A percentile compares a stretch with the other conserved stretches of the same genome.
These are phyloP conservation scores for Carex scoparia DNA, from an alignment of 176 grass and related monocot species.

Conservation along the genomic window DNA sequence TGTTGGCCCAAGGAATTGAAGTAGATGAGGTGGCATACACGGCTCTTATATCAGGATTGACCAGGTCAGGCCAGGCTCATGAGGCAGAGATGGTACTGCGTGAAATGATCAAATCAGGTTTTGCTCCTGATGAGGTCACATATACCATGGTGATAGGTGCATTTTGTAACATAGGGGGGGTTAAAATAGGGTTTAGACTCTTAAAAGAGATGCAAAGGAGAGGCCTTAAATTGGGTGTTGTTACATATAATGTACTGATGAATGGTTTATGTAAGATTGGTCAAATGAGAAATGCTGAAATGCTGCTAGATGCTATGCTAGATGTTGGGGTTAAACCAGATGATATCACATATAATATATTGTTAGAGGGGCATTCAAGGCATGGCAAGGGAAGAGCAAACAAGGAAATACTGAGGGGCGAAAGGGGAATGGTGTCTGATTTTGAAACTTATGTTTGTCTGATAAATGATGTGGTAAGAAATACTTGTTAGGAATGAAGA, in stretches of 20 bases:
- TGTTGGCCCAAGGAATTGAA: constrained; percentile 28
- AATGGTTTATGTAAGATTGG: constrained; percentile 70
- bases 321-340: constrained; percentile 56
- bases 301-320: constrained; percentile 73
- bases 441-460: constrained; percentile 57
- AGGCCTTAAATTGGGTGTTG: constrained; percentile 45
- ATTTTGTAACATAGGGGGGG: constrained; percentile 57
- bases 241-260: constrained; percentile 89
- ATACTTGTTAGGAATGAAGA: not conserved
- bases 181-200: constrained; percentile 60
- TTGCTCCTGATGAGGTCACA: constrained; percentile 48
- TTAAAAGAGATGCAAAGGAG: constrained; percentile 70
- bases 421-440: constrained; percentile 67
- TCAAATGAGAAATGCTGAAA: constrained; percentile 69
- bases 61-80: constrained; percentile 15
- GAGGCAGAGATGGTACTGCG: constrained; percentile 39
- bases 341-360: constrained; percentile 87
- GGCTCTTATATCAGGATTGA: constrained; percentile 32
- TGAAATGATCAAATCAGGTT: constrained; percentile 41
- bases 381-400: constrained; percentile 38
- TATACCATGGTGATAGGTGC: constrained; percentile 90
- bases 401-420: constrained; percentile 44
- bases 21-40: constrained; percentile 72
- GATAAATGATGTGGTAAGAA: constrained; percentile 61
- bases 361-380: constrained; percentile 72